Evolutionary conservation across 441 rosid species (phyloP).

Genomic region (Gossypium aridum): DNA sequence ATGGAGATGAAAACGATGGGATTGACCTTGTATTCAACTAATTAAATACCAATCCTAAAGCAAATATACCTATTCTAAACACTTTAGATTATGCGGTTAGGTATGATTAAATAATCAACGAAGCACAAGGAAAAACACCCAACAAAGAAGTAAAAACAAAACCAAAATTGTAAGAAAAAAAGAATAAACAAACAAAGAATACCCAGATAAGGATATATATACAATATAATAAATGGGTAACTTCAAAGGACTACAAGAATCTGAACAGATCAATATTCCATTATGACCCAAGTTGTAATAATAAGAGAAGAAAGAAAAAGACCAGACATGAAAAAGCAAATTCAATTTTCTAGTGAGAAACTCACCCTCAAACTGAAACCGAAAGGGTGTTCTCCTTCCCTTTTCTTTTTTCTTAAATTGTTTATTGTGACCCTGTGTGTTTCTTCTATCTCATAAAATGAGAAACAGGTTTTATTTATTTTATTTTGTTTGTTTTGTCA

Average conservation of each 20-base stretch:
- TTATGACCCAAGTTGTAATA: background rate
- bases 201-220: slow-evolving; percentile 19
- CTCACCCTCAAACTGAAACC: slow-evolving; percentile 11
- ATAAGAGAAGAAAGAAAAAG: background rate
- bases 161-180: slow-evolving; percentile 7
- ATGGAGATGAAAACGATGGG: slow-evolving; percentile 8
- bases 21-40: slow-evolving; percentile 26
- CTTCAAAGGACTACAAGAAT: slow-evolving; percentile 15
- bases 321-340: slow-evolving; percentile 3
- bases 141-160: slow-evolving; percentile 12
- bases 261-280: slow-evolving; percentile 22
- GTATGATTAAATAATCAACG: slow-evolving; percentile 27
- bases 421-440: too few relatives aligned
- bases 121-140: slow-evolving; percentile 11
- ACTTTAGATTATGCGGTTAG: slow-evolving; percentile 23
- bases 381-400: background rate
- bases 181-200: background rate
- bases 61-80: background rate
- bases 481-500: background rate
- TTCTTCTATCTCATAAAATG: too few relatives aligned
- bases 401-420: too few relatives aligned
- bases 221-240: background rate
- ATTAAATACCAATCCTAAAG: slow-evolving; percentile 7
- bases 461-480: too few relatives aligned
- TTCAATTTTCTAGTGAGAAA: slow-evolving; percentile 17